Conservation (phyloP, 371 early-diverging fungal genomes). For the Hamiltosporidium tvaerminnensis region DNA sequence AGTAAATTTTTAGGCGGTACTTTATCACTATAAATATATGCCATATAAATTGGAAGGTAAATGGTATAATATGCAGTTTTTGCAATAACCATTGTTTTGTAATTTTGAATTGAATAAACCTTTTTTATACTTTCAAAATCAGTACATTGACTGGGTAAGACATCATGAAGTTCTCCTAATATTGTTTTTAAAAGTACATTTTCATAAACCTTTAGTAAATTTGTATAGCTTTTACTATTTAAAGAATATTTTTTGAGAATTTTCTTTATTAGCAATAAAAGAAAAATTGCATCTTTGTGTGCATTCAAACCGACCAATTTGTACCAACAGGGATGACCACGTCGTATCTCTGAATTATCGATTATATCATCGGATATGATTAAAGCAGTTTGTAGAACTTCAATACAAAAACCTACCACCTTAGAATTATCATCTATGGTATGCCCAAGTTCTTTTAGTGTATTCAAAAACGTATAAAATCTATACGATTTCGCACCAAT, state of each 20-base stretch:
- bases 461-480: no score
- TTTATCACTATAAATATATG: neutral
- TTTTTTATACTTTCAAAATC: neutral
- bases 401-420: neutral
- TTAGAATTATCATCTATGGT: no score
- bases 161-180: neutral
- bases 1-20: neutral
- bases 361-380: conserved; percentile 23
- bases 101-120: neutral
- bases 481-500: no score
- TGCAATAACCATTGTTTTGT: neutral
- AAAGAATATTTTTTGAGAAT: neutral
- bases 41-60: neutral
- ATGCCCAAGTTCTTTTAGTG: no score
- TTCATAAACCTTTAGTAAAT: neutral
- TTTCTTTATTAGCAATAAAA: conserved; percentile 2
- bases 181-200: neutral
- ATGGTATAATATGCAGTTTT: conserved; percentile 1
- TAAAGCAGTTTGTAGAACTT: conserved; percentile 12
- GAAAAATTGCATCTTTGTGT: conserved; percentile 9
- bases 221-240: neutral
- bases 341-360: conserved; percentile 19
- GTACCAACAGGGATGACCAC: conserved; percentile 16
- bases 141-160: neutral
- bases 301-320: conserved; percentile 1